Conservation (phyloP, 129 eudicot species). For the Arctium minus region DNA sequence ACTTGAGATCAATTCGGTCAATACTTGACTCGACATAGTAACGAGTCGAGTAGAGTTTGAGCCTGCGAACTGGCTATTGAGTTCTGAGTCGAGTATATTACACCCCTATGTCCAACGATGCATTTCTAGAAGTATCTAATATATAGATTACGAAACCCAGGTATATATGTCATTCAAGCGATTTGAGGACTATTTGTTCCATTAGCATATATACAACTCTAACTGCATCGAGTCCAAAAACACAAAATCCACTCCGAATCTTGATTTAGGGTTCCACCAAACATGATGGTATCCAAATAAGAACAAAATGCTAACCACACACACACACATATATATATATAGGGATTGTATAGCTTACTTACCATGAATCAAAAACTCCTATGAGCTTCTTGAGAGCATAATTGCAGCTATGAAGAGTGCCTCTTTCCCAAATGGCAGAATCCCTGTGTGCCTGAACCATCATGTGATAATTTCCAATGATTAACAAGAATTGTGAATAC, state of each 20-base stretch:
- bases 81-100: no score
- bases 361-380: conserved; percentile 18
- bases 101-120: neutral
- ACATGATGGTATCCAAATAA: neutral
- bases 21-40: no score
- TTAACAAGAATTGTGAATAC: neutral
- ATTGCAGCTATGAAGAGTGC: conserved; percentile 86
- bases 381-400: conserved; percentile 44
- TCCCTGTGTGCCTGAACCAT: conserved; percentile 48
- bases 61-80: no score
- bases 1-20: no score
- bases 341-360: neutral
- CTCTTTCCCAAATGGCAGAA: conserved; percentile 57
- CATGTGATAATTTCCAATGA: neutral
- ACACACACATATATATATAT: neutral
- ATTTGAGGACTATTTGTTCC: neutral
- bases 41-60: no score
- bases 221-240: neutral
- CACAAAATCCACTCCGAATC: neutral
- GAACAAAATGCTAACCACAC: neutral
- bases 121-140: neutral
- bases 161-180: neutral
- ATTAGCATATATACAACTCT: neutral
- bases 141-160: neutral
- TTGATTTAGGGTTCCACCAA: neutral